Evolutionary conservation across 371 early-diverging fungal genomes (phyloP), one percentile per base, ranked within the genome.

Genomic region (Lichtheimia hyalospora): DNA sequence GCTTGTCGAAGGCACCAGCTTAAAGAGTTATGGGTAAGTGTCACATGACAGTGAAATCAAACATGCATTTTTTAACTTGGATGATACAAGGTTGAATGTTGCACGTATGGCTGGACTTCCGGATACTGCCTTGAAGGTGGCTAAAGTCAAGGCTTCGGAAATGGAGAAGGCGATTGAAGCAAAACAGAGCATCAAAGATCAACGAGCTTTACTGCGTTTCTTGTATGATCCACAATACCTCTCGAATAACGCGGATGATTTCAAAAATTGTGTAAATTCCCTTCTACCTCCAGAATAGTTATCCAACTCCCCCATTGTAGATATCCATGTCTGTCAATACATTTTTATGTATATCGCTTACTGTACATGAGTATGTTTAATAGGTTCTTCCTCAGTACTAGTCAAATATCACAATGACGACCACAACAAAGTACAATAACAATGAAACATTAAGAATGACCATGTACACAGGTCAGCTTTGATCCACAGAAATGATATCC

Each of bases 101-200:
- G 95, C 95, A 4, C 80, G 88, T 21, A 67, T 93, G 57, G 95
- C 95, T 1, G 79, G 84, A 40, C 67, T 94, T 12, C 92, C 93
- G 0, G 51, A 48, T 24, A 39, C 63, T 3, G 60, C 92, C 15
- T 66, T 92, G 3, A 69, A 67, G 13, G 51, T 60, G 18, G 94
- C 94, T 5, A 73, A 67, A 28, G 53, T 58, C 42, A 89, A 89
- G 53, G 82, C 92, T 8, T 60, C 66, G 1, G 79, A 82, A 49
- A 57, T 87, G 63, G 86, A 88, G 15, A 25, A 49, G 18, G 34
- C 24, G 4, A 44, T 58, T 4, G 20, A 49, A 6, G 20, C 49
- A 49, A 49, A 49, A 51, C 52, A 25, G 7, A n/a, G 10, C 12
- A 15, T 46, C 5, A n/a, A n/a, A 1, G 15, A 6, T 2, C 23